Conservation (phyloP, 2,329 filamentous ascomycete genomes). For the Alternaria hordeiaustralica region DNA sequence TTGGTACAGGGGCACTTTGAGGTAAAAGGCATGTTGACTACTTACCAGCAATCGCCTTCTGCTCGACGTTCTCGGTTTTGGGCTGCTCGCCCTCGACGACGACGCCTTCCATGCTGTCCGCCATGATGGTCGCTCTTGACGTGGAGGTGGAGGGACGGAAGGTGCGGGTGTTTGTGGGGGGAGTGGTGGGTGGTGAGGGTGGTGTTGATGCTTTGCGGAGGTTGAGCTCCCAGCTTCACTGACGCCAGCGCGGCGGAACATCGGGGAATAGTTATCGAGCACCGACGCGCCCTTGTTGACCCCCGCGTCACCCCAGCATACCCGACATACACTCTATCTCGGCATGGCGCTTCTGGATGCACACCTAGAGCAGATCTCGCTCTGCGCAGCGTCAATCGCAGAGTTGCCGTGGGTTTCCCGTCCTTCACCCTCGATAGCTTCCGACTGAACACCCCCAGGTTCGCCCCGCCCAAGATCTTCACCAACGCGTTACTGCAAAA, state of each 20-base stretch:
- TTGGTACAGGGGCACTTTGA: slow-evolving; percentile 31
- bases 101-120: slow-evolving; percentile 59
- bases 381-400: slow-evolving; percentile 57
- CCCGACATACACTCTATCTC: slow-evolving; percentile 7
- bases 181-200: slow-evolving; percentile 16
- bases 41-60: slow-evolving; percentile 50
- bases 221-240: slow-evolving; percentile 23
- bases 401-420: slow-evolving; percentile 51
- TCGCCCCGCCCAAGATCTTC: slow-evolving; percentile 91
- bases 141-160: slow-evolving; percentile 14
- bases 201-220: slow-evolving; percentile 29
- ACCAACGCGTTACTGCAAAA: slow-evolving; percentile 88
- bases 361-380: slow-evolving; percentile 58
- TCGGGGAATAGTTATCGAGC: slow-evolving; percentile 23
- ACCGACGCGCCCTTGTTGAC: slow-evolving; percentile 23
- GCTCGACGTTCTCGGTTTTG: slow-evolving; percentile 49
- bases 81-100: slow-evolving; percentile 51
- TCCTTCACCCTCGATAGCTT: not conserved
- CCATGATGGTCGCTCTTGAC: slow-evolving; percentile 48
- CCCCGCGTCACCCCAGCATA: slow-evolving; percentile 15
- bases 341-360: slow-evolving; percentile 54
- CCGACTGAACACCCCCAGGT: slow-evolving; percentile 61
- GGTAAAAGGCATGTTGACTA: slow-evolving; percentile 25
- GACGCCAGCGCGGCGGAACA: slow-evolving; percentile 18
- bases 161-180: slow-evolving; percentile 19